Conservation (phyloP, 78 protist species). For the Andalucia godoyi region DNA sequence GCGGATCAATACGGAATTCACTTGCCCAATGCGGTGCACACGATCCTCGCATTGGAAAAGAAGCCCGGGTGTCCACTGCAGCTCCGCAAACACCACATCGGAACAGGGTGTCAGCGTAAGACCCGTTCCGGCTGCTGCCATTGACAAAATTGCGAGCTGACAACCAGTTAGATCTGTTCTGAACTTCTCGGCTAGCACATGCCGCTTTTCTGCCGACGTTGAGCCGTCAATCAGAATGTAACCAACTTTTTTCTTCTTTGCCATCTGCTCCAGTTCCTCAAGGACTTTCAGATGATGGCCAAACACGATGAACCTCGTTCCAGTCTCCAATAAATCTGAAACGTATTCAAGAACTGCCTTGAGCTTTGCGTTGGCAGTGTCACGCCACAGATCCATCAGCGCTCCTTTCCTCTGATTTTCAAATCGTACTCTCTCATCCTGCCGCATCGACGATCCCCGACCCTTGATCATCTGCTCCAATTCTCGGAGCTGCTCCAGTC, state of each 20-base stretch:
- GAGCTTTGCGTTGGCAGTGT: not conserved
- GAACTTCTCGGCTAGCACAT: not conserved
- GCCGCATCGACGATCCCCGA: too few relatives aligned
- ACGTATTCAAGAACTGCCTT: not conserved
- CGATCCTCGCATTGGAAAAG: constrained; percentile 41
- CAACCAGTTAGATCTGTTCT: not conserved
- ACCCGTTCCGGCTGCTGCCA: constrained; percentile 76
- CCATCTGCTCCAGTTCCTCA: constrained; percentile 10
- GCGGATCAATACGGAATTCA: not conserved
- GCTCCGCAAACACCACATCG: constrained; percentile 73
- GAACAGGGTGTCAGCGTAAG: constrained; percentile 55
- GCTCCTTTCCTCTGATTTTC: not conserved
- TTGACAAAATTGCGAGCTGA: constrained; percentile 54
- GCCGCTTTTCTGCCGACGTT: not conserved
- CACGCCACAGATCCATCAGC: not conserved
- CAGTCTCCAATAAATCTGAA: not conserved
- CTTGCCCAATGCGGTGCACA: constrained; percentile 60
- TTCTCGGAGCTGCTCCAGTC: too few relatives aligned
- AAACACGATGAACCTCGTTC: constrained; percentile 26
- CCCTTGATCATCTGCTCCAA: too few relatives aligned
- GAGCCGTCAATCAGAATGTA: constrained; percentile 50
- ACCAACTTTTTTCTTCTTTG: not conserved
- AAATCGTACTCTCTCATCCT: not conserved
- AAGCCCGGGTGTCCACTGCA: constrained; percentile 75
- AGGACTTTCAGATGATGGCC: constrained; percentile 42